phyloP scores from a whole-genome alignment of 202 grass and related monocot species.

The Alloteropsis angusta region DNA sequence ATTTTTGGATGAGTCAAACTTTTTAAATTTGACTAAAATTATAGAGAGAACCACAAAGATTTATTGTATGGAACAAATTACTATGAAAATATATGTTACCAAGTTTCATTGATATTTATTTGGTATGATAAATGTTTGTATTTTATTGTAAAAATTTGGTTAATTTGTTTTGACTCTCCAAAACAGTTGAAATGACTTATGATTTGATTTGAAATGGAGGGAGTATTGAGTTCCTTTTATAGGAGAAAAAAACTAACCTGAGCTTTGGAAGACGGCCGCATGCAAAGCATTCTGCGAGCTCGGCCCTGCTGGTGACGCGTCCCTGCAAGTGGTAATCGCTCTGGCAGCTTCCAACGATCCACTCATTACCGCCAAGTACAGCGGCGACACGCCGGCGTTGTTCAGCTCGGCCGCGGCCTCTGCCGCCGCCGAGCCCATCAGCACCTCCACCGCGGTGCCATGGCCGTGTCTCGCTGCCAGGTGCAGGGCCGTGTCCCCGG shows the following conservation, averaged over 20 bases:
- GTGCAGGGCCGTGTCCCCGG: slow-evolving; percentile 18
- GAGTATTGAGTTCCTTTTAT: too few relatives aligned
- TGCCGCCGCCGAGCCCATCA: not conserved
- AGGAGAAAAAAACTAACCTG: not conserved
- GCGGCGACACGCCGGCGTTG: not conserved
- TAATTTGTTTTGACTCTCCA: too few relatives aligned
- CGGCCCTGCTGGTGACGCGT: not conserved
- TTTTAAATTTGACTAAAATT: too few relatives aligned
- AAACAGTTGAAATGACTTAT: too few relatives aligned
- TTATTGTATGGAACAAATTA: too few relatives aligned
- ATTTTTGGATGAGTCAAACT: too few relatives aligned
- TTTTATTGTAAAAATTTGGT: too few relatives aligned
- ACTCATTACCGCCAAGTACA: slow-evolving; percentile 3
- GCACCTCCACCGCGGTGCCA: not conserved
- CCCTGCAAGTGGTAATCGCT: not conserved
- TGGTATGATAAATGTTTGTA: too few relatives aligned
- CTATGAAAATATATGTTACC: too few relatives aligned
- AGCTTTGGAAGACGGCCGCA: slow-evolving; percentile 9
- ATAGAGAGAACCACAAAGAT: too few relatives aligned
- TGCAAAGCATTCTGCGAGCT: slow-evolving; percentile 16
- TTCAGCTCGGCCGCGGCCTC: not conserved
- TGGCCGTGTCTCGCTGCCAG: slow-evolving; percentile 2
- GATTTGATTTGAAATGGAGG: too few relatives aligned
- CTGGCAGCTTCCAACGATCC: not conserved
- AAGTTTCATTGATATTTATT: too few relatives aligned